Evolutionary conservation across 371 early-diverging fungal genomes (phyloP), one percentile per base, ranked within the genome.

Genomic region (Chytridiales sp.): DNA sequence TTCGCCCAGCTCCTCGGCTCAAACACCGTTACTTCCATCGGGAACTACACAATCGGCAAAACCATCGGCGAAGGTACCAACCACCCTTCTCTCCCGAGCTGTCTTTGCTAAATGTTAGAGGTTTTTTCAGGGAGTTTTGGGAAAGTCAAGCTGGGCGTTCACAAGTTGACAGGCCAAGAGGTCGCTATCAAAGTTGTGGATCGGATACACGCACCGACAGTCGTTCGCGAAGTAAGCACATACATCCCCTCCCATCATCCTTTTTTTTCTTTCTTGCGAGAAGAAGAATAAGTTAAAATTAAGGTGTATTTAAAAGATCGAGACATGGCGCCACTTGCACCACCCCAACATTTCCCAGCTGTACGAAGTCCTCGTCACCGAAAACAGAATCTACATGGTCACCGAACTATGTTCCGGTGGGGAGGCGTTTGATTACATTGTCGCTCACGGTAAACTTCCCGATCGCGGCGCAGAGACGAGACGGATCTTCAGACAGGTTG

Each of bases 271-370:
- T 26, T 35, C 32, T 26, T 9, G 6, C 24, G 19, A 44, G 6
- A 15, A 5, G 9, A 9, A 15, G 24, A 5, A 15, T 19, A 44
- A 44, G 24, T 19, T 24, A 9, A 44, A 5, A 49, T 15, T 32
- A 13, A 38, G n/a, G 17, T 22, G 19, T 32, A 6, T 32, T 32
- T 9, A n/a, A n/a, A 29, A 74, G 78, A 89, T 94, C 46, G 87
- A 91, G 55, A 88, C 92, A 41, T 88, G 91, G 79, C 88, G 92
- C 9, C 85, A 87, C 50, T 70, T 97, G 35, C 80, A 82, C 40
- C 92, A 93, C 58, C 85, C 89, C 4, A 88, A 93, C 70, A 89
- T 95, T 46, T 85, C 90, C 21, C 85, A 88, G 44, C 76, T 95
- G 1, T 85, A 88, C 61, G 96, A 94, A 70, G 89, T 95, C 48